A percentile compares a stretch with the other conserved stretches of the same genome.
phyloP scores from a whole-genome alignment of 805 yeast species.

The Candida sonorensis region DNA sequence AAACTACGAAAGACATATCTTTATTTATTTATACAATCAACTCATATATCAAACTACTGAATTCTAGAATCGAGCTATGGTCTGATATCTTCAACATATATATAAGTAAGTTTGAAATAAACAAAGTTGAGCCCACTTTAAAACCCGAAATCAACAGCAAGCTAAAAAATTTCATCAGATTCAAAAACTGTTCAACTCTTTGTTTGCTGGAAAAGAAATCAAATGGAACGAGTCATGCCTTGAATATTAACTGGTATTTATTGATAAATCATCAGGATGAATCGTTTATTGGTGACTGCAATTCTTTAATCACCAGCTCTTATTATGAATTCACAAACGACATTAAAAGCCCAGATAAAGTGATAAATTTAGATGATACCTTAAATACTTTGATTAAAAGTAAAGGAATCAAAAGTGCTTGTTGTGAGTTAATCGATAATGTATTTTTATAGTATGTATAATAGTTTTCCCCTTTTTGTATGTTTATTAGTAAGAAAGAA shows the following conservation, averaged over 20 bases:
- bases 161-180: conserved; percentile 6
- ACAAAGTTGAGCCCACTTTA: no score
- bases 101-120: no score
- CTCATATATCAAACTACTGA: conserved; percentile 16
- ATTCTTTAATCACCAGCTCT: conserved; percentile 8
- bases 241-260: conserved; percentile 10
- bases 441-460: no score
- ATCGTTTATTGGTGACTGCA: conserved; percentile 13
- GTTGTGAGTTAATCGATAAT: conserved; percentile 9
- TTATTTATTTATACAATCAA: conserved; percentile 18
- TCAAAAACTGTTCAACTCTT: conserved; percentile 4
- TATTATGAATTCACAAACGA: neutral
- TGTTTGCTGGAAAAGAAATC: conserved; percentile 1
- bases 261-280: conserved; percentile 5
- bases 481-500: neutral
- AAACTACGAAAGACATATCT: conserved; percentile 18
- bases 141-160: no score
- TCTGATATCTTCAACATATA: conserved; percentile 12
- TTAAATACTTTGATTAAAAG: conserved; percentile 12
- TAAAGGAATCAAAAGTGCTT: conserved; percentile 12
- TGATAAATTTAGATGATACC: conserved; percentile 10
- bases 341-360: neutral
- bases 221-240: neutral
- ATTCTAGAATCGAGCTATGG: conserved; percentile 15
- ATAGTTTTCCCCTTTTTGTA: neutral